These are phyloP conservation scores for Aspergillus niger DNA, from an alignment of 2,329 filamentous ascomycete genomes.

Conservation along the genomic window DNA sequence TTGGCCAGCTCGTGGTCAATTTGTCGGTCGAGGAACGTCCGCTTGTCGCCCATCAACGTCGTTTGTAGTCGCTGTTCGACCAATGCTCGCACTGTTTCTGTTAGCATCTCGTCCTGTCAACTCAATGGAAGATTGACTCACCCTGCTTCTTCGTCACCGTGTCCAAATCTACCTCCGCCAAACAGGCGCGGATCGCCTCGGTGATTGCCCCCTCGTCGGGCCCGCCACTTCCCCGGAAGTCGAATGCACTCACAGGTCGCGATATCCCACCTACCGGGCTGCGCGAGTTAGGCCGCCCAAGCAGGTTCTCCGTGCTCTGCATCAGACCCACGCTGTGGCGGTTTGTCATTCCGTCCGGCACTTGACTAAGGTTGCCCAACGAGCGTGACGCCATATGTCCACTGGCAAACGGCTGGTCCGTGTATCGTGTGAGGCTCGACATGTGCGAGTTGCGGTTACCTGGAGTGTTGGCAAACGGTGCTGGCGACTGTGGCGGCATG, in stretches of 20 bases:
- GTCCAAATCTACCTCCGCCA: conserved; percentile 88
- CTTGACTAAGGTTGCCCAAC: conserved; percentile 56
- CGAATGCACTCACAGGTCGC: conserved; percentile 56
- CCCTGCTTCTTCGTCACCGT: conserved; percentile 97
- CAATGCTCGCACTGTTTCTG: conserved; percentile 66
- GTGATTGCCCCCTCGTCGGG: conserved; percentile 79
- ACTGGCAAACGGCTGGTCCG: conserved; percentile 57
- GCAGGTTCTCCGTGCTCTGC: conserved; percentile 49
- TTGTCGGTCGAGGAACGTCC: conserved; percentile 85
- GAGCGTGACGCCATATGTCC: conserved; percentile 52
- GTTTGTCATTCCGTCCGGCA: conserved; percentile 43
- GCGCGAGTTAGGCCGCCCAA: conserved; percentile 43
- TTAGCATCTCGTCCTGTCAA: neutral
- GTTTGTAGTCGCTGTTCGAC: conserved; percentile 93
- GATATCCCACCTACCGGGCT: conserved; percentile 53
- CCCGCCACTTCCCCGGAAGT: conserved; percentile 62
- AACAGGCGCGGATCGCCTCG: conserved; percentile 78
- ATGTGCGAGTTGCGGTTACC: conserved; percentile 68
- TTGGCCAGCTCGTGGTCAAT: conserved; percentile 92
- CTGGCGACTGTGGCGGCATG: conserved; percentile 82
- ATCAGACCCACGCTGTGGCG: conserved; percentile 47
- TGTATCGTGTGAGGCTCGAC: conserved; percentile 65
- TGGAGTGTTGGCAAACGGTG: conserved; percentile 62
- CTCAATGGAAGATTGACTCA: conserved; percentile 32
- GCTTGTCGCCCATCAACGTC: conserved; percentile 80